These are phyloP conservation scores for Onygenales sp. DNA, from an alignment of 2,329 filamentous ascomycete species.

Conservation along the genomic window DNA sequence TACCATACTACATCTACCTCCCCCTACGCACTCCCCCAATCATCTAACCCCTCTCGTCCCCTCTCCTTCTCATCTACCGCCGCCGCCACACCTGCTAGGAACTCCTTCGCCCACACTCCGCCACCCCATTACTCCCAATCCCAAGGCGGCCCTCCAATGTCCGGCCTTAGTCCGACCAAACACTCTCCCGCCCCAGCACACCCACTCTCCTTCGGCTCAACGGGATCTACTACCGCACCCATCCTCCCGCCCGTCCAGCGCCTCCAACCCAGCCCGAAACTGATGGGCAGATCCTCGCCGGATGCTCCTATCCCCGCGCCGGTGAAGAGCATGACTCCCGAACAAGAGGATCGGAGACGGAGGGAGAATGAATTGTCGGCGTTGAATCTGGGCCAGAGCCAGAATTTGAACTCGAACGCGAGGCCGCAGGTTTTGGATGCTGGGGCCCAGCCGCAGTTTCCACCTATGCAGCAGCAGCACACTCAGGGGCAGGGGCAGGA, in stretches of 20 bases:
- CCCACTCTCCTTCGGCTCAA: constrained; percentile 12
- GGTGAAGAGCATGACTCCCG: constrained; percentile 34
- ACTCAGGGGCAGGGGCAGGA: background rate
- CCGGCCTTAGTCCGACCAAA: constrained; percentile 38
- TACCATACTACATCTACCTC: constrained; percentile 1
- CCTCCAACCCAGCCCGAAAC: constrained; percentile 34
- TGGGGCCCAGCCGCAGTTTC: background rate
- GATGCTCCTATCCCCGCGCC: constrained; percentile 33
- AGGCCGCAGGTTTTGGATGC: background rate
- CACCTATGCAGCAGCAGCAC: background rate
- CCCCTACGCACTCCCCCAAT: constrained; percentile 12
- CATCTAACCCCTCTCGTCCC: constrained; percentile 21
- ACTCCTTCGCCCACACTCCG: constrained; percentile 18
- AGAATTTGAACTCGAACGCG: background rate
- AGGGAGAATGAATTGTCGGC: constrained; percentile 26
- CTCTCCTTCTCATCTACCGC: constrained; percentile 23
- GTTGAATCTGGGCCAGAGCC: background rate
- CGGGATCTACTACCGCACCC: constrained; percentile 15
- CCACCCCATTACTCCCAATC: constrained; percentile 26
- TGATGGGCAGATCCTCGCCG: constrained; percentile 34
- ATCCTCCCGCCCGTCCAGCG: constrained; percentile 32
- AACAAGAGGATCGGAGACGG: constrained; percentile 32
- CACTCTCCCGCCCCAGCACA: constrained; percentile 28
- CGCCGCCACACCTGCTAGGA: constrained; percentile 20
- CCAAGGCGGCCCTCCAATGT: constrained; percentile 25